Base-by-base conservation (phyloP, 1,139 yeast genomes). In the Suhomyces bolitotheri region DNA sequence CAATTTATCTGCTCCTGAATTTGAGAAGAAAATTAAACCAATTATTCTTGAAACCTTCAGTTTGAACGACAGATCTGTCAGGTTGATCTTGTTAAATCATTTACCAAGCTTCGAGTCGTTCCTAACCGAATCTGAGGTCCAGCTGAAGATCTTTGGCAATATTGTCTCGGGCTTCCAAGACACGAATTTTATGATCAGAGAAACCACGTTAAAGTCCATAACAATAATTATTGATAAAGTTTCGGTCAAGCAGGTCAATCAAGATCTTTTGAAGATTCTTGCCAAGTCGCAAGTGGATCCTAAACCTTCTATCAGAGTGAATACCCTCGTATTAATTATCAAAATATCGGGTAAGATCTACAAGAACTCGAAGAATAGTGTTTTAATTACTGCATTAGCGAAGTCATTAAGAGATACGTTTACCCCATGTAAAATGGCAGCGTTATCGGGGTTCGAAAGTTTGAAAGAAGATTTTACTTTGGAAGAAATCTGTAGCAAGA, bases 271-370 rank as follows among this genome's bases (percentile, higher is more conserved):
- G 34, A 75, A 95, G 47, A 74, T 80, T 32, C 64, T 92, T 40
- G 97, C 97, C 1, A 87, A 85, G 53, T 78, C 95, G 1, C 97
- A 90, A 57, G 82, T 77, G 57, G 98, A 92, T 54, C 78, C 81
- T 2, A 82, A 82, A 39, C 82, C 94, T 1, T 86, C 87, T 16
- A 86, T 92, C 13, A 66, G 98, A 47, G 88, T 92, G 5, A 86
- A 88, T 59, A 90, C 97, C 0, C 76, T 94, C 15, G 73, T 87
- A 16, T 73, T 88, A 27, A 73, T 92, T 16, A 81, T 88, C 17
- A 78, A 78, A 41, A 80, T 92, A 21, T 82, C 96, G 0, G 64
- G 72, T 21, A 66, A 72, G 43, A 75, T 92, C 43, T 82, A 82
- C 41, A 63, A 70, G 16, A 64, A 62, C 14, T 78, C 87, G 3